Evolutionary conservation across 2,329 filamentous ascomycete genomes (phyloP), one percentile per base, ranked within the genome.

Genomic region (Daldinia sp.): DNA sequence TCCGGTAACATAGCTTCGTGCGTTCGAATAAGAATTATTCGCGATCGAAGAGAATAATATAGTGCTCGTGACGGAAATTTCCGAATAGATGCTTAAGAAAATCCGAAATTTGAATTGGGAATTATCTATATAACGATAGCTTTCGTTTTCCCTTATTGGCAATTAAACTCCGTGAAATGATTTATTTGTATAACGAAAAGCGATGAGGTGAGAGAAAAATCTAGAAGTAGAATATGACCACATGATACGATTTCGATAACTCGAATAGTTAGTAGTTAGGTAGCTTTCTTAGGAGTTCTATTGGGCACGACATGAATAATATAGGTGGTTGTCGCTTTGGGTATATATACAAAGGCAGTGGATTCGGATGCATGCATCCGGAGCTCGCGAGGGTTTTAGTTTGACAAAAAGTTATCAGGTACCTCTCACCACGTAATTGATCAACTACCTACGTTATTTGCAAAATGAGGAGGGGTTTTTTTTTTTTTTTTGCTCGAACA

Each of bases 1-100:
- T 37, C 46, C 12, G 3, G 12, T 50, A 30, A 39, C 15, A 51
- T 33, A 18, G 46, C 46, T 51, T 51, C 15, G 46, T 46, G 56
- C 46, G 28, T 57, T 20, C 18, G 42, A 6, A n/a, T n/a, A n/a
- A 51, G 33, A 41, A 30, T 20, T n/a, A 28, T 5, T 39, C 28
- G n/a, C 26, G 30, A 23, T 51, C 20, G 28, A 20, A 10, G 26
- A 18, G 46, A 50, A 9, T 1, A 50, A 23, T 23, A 30, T 30
- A 6, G 13, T 30, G 23, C 9, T 23, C 44, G 15, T 13, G 20
- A 5, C 18, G 23, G 23, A 6, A 50, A 28, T 28, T 28, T 10
- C 3, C 3, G n/a, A 6, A 33, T 51, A n/a, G 4, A 18, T 12
- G 42, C 9, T 20, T 20, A 10, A 23, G 20, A 23, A 23, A 23